Conservation (phyloP, 2,329 filamentous ascomycete species). For the Epichloe baconii region DNA sequence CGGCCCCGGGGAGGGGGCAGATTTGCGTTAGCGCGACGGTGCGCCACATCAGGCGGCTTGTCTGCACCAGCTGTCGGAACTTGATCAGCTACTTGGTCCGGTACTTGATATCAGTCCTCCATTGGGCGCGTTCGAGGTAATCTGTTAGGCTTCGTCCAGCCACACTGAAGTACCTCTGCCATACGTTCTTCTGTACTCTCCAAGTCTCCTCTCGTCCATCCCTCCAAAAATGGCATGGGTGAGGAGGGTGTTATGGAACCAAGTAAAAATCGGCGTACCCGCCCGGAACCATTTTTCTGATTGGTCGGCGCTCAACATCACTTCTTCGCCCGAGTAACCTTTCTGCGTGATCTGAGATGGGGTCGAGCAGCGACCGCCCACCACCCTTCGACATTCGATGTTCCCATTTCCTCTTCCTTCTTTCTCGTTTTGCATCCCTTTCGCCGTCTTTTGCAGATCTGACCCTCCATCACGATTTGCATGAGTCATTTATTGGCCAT, state of each 20-base stretch:
- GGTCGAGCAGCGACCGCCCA: slow-evolving; percentile 11
- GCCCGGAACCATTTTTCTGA: slow-evolving; percentile 26
- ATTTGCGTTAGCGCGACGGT: slow-evolving; percentile 7
- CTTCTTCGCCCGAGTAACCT: slow-evolving; percentile 19
- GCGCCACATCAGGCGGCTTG: slow-evolving; percentile 8
- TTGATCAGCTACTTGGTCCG: not conserved
- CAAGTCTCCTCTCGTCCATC: not conserved
- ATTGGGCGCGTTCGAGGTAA: too few relatives aligned
- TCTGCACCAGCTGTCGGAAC: not conserved
- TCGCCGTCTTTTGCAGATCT: not conserved
- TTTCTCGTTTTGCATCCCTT: slow-evolving; percentile 17
- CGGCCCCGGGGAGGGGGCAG: not conserved
- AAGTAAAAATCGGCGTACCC: slow-evolving; percentile 21
- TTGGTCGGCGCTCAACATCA: slow-evolving; percentile 22
- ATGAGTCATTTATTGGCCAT: slow-evolving; percentile 18
- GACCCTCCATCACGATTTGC: slow-evolving; percentile 17
- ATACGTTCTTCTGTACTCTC: not conserved
- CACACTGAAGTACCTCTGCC: not conserved
- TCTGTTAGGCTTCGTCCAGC: not conserved
- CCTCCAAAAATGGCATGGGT: not conserved
- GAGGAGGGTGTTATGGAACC: slow-evolving; percentile 6
- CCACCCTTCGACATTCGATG: slow-evolving; percentile 8
- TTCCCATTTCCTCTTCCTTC: slow-evolving; percentile 7
- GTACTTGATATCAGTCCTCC: not conserved
- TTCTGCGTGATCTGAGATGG: slow-evolving; percentile 19